A percentile compares a stretch with the other conserved stretches of the same genome.
Conservation (phyloP, 192 early-diverging fungal genomes). For the Ramicandelaber brevisporus region DNA sequence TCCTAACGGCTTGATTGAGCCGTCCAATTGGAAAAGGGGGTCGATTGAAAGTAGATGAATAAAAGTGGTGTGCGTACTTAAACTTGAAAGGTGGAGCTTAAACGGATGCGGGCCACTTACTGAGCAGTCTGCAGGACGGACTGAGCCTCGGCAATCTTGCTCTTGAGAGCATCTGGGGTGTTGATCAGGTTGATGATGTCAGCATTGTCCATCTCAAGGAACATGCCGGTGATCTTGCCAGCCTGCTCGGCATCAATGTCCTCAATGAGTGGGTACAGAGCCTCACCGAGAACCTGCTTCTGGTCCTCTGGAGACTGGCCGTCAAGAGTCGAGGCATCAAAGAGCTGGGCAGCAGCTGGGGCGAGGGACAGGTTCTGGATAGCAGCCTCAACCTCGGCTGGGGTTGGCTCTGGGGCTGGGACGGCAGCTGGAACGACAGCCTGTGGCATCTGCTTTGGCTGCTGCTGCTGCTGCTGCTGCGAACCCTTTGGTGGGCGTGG, state of each 20-base stretch:
- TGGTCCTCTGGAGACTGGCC: constrained; percentile 58
- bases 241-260: constrained; percentile 43
- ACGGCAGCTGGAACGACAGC: constrained; percentile 8
- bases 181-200: constrained; percentile 81
- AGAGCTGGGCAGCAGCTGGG: constrained; percentile 18
- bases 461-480: constrained; percentile 12
- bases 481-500: constrained; percentile 18
- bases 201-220: constrained; percentile 92
- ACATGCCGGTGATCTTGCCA: constrained; percentile 98
- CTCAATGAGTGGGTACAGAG: constrained; percentile 72
- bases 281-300: constrained; percentile 94
- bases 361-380: constrained; percentile 8
- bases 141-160: constrained; percentile 69
- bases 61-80: too few relatives aligned
- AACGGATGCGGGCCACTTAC: too few relatives aligned
- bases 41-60: too few relatives aligned
- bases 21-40: too few relatives aligned
- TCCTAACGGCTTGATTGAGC: too few relatives aligned
- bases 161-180: constrained; percentile 43
- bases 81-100: too few relatives aligned
- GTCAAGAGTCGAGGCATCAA: constrained; percentile 54
- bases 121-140: constrained; percentile 36
- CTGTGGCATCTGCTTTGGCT: constrained; percentile 15
- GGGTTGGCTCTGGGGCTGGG: constrained; percentile 12
- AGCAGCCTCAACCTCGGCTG: constrained; percentile 9